Base-by-base conservation (phyloP, 768 basidiomycete genomes). In the Phlegmacium glaucopus region DNA sequence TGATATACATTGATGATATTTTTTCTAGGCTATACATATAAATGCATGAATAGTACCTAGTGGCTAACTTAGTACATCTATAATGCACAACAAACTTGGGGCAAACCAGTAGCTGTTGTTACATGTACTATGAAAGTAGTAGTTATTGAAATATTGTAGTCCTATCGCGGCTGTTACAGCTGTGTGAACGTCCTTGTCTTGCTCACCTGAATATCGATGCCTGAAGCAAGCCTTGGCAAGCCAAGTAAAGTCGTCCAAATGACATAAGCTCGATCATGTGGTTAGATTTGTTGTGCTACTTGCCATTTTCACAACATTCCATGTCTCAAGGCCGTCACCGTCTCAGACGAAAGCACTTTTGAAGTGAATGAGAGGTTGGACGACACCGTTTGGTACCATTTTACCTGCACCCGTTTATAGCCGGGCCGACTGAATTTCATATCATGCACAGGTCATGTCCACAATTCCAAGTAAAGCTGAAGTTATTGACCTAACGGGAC, bases 401-500 rank as follows among this genome's bases (percentile, higher is more conserved):
- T 45, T 26, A 29, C 9, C 13, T n/a, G 13, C n/a, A 17, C n/a
- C 5, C 7, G 7, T 7, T 42, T 12, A 12, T 28, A 26, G 16
- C 25, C 9, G 27, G 12, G 9, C 27, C 13, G 27, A 30, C 27
- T 6, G 30, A 11, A 32, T 29, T 10, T n/a, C 27, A 54, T 44
- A 28, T 50, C 40, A 30, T 43, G 45, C 41, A n/a, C n/a, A 62
- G 62, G 59, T 54, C 53, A 65, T 63, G 52, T 42, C 49, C 47
- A 47, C 51, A 55, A 49, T 52, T 48, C 52, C 55, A 38, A 52
- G 48, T 34, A 60, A 57, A 49, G 58, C 60, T 41, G 70, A 71
- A 59, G 57, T 76, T 39, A 76, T 76, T 53, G 75, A 76, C 61
- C 58, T 76, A 50, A 76, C 75, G 13, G 66, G 62, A 12, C 58